phyloP scores from a whole-genome alignment of 1,139 yeast species.

The Saccharomyces hybrid region DNA sequence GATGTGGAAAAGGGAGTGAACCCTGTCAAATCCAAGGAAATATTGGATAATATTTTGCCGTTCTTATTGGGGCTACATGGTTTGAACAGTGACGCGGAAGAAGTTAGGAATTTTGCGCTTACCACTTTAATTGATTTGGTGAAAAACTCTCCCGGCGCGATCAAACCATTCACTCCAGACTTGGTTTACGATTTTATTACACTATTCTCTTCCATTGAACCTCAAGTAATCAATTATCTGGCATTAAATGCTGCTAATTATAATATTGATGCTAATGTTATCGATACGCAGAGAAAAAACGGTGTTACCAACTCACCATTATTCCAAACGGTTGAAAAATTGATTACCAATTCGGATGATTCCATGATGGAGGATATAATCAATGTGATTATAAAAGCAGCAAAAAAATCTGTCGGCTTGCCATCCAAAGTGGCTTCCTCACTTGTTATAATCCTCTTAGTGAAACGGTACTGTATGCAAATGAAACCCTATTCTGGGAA shows the following conservation, averaged over 20 bases:
- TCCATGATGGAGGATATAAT: conserved; percentile 47
- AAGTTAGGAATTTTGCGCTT: conserved; percentile 68
- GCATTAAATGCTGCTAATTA: conserved; percentile 85
- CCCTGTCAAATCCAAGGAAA: conserved; percentile 39
- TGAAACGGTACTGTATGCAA: conserved; percentile 48
- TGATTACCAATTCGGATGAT: conserved; percentile 54
- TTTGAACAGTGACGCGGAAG: conserved; percentile 77
- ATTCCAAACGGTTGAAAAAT: conserved; percentile 76
- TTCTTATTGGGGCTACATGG: conserved; percentile 76
- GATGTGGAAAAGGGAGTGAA: conserved; percentile 32
- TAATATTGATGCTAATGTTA: conserved; percentile 59
- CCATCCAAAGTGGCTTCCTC: conserved; percentile 90
- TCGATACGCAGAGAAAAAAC: conserved; percentile 72
- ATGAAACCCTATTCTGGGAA: conserved; percentile 56
- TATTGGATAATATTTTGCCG: conserved; percentile 63
- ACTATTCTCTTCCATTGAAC: conserved; percentile 82
- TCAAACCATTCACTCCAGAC: conserved; percentile 62
- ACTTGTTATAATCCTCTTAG: conserved; percentile 59
- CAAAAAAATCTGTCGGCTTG: conserved; percentile 71
- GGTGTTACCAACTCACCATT: conserved; percentile 77
- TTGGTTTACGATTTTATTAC: conserved; percentile 62
- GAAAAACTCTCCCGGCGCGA: conserved; percentile 49
- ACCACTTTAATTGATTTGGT: conserved; percentile 66
- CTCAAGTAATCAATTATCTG: conserved; percentile 80
- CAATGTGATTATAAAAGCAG: conserved; percentile 37